phyloP scores from a whole-genome alignment of 805 yeast species.

The Candida oleophila region DNA sequence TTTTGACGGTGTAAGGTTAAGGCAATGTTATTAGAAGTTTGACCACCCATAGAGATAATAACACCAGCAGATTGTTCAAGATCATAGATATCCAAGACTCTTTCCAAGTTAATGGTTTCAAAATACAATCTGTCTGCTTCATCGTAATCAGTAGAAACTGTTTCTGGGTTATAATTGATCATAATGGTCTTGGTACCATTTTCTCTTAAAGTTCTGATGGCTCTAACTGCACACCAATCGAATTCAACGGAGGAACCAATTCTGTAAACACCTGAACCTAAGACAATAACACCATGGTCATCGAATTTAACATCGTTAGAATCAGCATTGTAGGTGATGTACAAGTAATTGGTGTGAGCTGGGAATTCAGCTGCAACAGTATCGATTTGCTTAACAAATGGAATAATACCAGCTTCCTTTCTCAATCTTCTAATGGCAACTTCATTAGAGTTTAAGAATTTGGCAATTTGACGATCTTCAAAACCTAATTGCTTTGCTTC shows the following conservation, averaged over 20 bases:
- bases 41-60: constrained; percentile 98
- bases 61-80: constrained; percentile 89
- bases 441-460: constrained; percentile 84
- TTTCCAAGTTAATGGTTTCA: constrained; percentile 91
- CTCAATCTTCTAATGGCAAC: constrained; percentile 88
- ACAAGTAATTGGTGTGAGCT: constrained; percentile 89
- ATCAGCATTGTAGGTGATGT: constrained; percentile 92
- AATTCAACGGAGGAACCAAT: constrained; percentile 98
- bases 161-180: constrained; percentile 98
- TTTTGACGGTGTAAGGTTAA: constrained; percentile 88
- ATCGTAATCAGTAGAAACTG: constrained; percentile 98
- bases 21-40: constrained; percentile 95
- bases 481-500: constrained; percentile 96
- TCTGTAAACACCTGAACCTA: constrained; percentile 98
- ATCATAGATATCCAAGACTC: constrained; percentile 93
- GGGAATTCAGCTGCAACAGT: constrained; percentile 99
- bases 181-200: constrained; percentile 87
- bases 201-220: constrained; percentile 89
- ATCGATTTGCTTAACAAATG: constrained; percentile 95
- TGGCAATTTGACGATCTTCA: constrained; percentile 95
- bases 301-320: constrained; percentile 83
- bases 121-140: constrained; percentile 96
- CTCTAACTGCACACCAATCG: constrained; percentile 99
- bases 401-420: constrained; percentile 80
- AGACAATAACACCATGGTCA: constrained; percentile 91